Percentiles rank a stretch among this genome's conserved stretches.
Conservation (phyloP, 164 flowering plant genomes). For the Chloranthus sessilifolius region DNA sequence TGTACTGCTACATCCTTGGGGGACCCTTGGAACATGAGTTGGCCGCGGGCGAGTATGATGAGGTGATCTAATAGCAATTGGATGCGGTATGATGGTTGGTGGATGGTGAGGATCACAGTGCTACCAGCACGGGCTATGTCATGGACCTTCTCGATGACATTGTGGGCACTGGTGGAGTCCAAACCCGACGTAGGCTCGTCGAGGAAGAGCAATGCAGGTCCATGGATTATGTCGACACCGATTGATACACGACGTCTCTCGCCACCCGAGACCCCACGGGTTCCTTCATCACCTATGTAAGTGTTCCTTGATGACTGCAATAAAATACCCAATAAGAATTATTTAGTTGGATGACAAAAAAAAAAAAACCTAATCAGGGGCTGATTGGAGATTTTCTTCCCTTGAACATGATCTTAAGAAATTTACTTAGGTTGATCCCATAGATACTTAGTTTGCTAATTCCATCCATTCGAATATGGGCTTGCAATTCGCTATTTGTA, state of each 20-base stretch:
- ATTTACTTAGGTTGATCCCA: too few species aligned
- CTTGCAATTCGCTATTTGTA: too few species aligned
- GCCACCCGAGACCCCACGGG: slow-evolving; percentile 72
- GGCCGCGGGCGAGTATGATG: slow-evolving; percentile 57
- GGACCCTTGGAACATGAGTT: slow-evolving; percentile 66
- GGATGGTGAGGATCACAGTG: slow-evolving; percentile 73
- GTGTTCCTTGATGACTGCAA: slow-evolving; percentile 52
- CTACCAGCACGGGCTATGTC: slow-evolving; percentile 64
- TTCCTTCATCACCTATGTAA: slow-evolving; percentile 71
- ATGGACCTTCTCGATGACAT: slow-evolving; percentile 61
- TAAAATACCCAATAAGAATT: not conserved
- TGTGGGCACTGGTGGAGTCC: slow-evolving; percentile 73
- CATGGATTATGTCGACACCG: slow-evolving; percentile 72
- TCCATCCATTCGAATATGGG: too few species aligned
- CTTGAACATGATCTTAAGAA: too few species aligned
- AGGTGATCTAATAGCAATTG: slow-evolving; percentile 57
- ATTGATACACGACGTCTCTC: slow-evolving; percentile 72
- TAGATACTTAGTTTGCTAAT: too few species aligned
- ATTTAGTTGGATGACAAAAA: too few species aligned
- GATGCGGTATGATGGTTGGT: slow-evolving; percentile 63
- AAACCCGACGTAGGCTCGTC: slow-evolving; percentile 77
- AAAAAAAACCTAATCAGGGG: too few species aligned
- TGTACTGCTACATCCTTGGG: slow-evolving; percentile 49
- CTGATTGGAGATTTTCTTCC: too few species aligned
- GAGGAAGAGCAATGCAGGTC: slow-evolving; percentile 58